A percentile compares a stretch with the other conserved stretches of the same genome.
Conservation (phyloP, 2,329 filamentous ascomycete species). For the Talaromyces sp. region DNA sequence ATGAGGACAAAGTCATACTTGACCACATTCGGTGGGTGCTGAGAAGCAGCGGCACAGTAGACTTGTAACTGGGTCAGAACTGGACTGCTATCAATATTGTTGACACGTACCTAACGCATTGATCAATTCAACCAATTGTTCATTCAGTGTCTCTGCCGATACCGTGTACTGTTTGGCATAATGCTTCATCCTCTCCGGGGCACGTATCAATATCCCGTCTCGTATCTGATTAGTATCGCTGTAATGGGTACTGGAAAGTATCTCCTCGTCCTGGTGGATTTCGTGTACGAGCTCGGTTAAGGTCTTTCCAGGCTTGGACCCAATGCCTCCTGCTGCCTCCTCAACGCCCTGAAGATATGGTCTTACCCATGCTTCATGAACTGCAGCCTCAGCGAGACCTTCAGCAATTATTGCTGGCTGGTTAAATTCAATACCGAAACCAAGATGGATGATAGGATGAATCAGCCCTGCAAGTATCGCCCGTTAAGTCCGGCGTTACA, state of each 20-base stretch:
- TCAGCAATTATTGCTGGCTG: conserved; percentile 78
- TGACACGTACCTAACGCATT: conserved; percentile 51
- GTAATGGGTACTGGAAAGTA: conserved; percentile 51
- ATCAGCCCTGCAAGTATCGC: conserved; percentile 51
- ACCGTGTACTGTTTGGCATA: conserved; percentile 58
- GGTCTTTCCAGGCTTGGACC: conserved; percentile 28
- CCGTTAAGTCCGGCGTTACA: too few species aligned
- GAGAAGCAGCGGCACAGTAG: conserved; percentile 47
- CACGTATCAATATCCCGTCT: conserved; percentile 63
- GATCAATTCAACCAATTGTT: conserved; percentile 63
- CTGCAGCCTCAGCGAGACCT: conserved; percentile 68
- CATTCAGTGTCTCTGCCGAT: conserved; percentile 51
- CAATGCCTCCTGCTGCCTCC: conserved; percentile 29
- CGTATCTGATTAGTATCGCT: conserved; percentile 59
- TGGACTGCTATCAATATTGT: background rate
- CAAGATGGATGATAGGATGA: conserved; percentile 78
- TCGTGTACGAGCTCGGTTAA: conserved; percentile 60
- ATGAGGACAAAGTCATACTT: conserved; percentile 2
- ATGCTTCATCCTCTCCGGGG: conserved; percentile 57
- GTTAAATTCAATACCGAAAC: conserved; percentile 75
- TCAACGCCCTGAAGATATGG: conserved; percentile 47
- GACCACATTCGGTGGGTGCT: conserved; percentile 17
- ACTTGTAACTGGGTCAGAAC: conserved; percentile 25
- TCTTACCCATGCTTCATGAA: conserved; percentile 58
- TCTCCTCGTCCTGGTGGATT: conserved; percentile 51